These are phyloP conservation scores for Fusarium compactum DNA, from an alignment of 2,329 filamentous ascomycete genomes.

Conservation along the genomic window DNA sequence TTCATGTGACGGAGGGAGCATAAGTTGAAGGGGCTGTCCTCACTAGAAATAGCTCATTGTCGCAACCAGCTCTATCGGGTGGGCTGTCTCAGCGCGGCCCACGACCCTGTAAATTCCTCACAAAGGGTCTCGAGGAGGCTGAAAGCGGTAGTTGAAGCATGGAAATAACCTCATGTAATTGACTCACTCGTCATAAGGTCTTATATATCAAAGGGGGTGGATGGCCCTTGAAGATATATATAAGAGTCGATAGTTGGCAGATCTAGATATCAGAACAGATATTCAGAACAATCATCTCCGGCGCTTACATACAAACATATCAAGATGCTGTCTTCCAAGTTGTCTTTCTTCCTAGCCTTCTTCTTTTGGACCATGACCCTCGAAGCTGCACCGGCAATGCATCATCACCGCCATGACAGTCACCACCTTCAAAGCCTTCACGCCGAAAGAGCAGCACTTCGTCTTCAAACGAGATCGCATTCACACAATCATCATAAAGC, in stretches of 20 bases:
- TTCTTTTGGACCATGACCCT: conserved; percentile 42
- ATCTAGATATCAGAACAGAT: conserved; percentile 14
- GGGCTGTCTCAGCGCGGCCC: conserved; percentile 36
- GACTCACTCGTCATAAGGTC: conserved; percentile 30
- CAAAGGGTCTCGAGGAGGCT: conserved; percentile 22
- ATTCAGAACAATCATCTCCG: background rate
- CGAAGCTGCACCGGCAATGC: conserved; percentile 44
- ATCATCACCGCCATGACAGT: conserved; percentile 38
- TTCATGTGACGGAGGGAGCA: conserved; percentile 26
- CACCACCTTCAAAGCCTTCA: conserved; percentile 36
- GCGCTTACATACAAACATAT: background rate
- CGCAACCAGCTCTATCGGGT: conserved; percentile 21
- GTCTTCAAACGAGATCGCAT: conserved; percentile 22
- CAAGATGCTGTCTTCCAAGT: conserved; percentile 38
- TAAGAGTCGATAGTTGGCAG: conserved; percentile 20
- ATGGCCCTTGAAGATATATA: conserved; percentile 29
- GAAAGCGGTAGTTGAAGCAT: conserved; percentile 24
- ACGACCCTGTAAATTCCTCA: conserved; percentile 29
- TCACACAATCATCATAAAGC: background rate
- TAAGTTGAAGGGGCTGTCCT: conserved; percentile 38
- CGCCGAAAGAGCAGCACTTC: conserved; percentile 54
- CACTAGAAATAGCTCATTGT: conserved; percentile 22
- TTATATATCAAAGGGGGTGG: conserved; percentile 27
- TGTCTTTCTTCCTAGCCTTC: conserved; percentile 37
- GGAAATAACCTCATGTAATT: background rate